Conservation (phyloP, 768 basidiomycete species). For the Thelephora ganbajun region DNA sequence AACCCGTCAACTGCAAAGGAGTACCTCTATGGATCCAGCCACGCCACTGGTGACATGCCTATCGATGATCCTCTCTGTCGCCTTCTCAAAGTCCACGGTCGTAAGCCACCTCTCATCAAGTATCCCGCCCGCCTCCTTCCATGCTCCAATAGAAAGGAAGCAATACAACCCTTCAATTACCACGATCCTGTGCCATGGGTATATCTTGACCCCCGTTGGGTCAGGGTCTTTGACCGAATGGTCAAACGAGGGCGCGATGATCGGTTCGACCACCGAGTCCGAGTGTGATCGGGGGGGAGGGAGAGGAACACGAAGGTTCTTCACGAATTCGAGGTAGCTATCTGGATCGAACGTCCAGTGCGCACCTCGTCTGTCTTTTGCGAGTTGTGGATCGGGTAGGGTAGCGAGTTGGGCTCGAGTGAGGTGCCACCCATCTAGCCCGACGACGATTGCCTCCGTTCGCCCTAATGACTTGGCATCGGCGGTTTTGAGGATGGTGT, state of each 20-base stretch:
- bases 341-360: conserved; percentile 85
- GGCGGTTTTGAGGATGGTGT: conserved; percentile 23
- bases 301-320: conserved; percentile 29
- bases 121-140: conserved; percentile 47
- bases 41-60: conserved; percentile 75
- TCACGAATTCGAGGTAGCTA: conserved; percentile 59
- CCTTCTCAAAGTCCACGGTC: conserved; percentile 39
- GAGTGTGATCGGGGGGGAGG: background rate
- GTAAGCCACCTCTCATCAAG: conserved; percentile 78
- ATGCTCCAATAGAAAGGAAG: conserved; percentile 58
- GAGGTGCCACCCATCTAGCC: conserved; percentile 89
- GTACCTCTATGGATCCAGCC: conserved; percentile 33
- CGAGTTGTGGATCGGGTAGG: conserved; percentile 63
- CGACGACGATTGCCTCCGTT: conserved; percentile 46
- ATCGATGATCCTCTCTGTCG: conserved; percentile 43
- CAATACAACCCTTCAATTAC: conserved; percentile 87
- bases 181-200: conserved; percentile 58
- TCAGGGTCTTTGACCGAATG: conserved; percentile 82
- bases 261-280: conserved; percentile 9
- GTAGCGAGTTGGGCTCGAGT: conserved; percentile 63
- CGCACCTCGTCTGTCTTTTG: conserved; percentile 67
- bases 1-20: no score
- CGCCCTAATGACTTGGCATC: background rate
- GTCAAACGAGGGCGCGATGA: conserved; percentile 73
- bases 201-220: conserved; percentile 41